Base-by-base conservation (phyloP, 164 flowering plant species). In the Umbellularia californica region DNA sequence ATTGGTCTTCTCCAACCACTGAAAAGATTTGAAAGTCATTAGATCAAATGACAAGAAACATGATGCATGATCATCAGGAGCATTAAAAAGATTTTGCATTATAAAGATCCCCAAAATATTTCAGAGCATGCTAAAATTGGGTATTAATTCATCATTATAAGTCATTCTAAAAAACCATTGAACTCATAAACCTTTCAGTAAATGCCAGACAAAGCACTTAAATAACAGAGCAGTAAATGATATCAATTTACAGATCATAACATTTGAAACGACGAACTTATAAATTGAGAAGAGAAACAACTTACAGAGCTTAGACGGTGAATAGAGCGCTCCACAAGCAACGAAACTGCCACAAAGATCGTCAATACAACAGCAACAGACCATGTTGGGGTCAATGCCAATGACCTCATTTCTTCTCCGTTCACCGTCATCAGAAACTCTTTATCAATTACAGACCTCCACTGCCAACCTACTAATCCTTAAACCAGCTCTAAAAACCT, bases 361-460 rank as follows among this genome's bases (percentile, higher is more conserved):
- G 97, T 88, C 88, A 95, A 82, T 5, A 95, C 99, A 50, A 92
- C 78, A 19, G 96, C 98, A 75, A 93, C 99, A 66, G 98, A 93
- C 99, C 99, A 95, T 74, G 99, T 95, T 62, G 99, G 99, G 22
- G 98, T 93, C 79, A 92, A 82, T 64, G 95, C 99, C 91, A 95
- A 78, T 4, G 99, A 93, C 78, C 97, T 76, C 79, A 83, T 70
- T 71, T 90, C 93, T 58, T 78, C 58, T 4, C 55, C 35, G 17
- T 69, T 72, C 65, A 83, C 92, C 58, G 74, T 85, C 96, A 91
- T 91, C 23, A 2, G 24, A 27, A 69, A 41, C 33, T 66, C 73
- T 30, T 30, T 10, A 68, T 19, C 50, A 58, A 12, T 13, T 2
- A 41, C 35, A 35, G n/a, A 35, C 71, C 22, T 22, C 55, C 20